Base-by-base conservation (phyloP, 148 eudicot genomes). In the Chenopodium berlandieri region DNA sequence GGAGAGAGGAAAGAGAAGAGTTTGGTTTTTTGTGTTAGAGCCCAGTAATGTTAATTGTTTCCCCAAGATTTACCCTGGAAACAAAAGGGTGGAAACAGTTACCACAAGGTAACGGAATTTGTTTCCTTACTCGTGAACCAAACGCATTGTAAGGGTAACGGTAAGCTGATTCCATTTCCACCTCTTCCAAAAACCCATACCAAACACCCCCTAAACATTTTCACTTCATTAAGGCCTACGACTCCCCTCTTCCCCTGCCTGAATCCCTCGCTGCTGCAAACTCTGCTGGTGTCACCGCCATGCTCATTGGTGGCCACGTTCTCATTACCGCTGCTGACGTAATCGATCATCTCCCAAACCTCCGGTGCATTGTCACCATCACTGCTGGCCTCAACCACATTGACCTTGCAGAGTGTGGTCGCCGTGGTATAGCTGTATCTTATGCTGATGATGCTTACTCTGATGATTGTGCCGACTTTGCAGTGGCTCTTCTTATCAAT, bases 401-500 rank as follows among this genome's bases (percentile, higher is more conserved):
- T 62, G 94, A 94, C 73, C 75, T 93, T 31, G 47, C 40, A 11
- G 97, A 92, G 86, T 93, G 97, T 75, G 86, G 90, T 66, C 90
- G 91, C 71, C 91, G 92, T 14, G 91, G 94, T 8, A 84, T 94
- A 31, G 22, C 88, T 44, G 83, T 94, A 8, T 86, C 94, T 11
- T 78, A 80, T 66, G 84, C 89, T 17, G 83, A 84, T 20, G 52
- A 48, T 3, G n/a, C 85, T 17, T 88, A 79, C 80, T 79, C 94
- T 25, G 86, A 77, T 10, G 95, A 92, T 73, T 91, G 89, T 9
- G 98, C 98, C 5, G 97, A 94, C 52, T 19, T 73, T 17, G 92
- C 97, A 0, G 95, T 94, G 7, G 91, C 87, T 27, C 79, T 94
- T 22, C 14, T 91, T 34, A 23, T 94, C 65, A 92, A 91, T 78